A percentile compares a stretch with the other conserved stretches of the same genome.
phyloP scores from a whole-genome alignment of 108 stramenopile species.

The Nitzschia inconspicua region DNA sequence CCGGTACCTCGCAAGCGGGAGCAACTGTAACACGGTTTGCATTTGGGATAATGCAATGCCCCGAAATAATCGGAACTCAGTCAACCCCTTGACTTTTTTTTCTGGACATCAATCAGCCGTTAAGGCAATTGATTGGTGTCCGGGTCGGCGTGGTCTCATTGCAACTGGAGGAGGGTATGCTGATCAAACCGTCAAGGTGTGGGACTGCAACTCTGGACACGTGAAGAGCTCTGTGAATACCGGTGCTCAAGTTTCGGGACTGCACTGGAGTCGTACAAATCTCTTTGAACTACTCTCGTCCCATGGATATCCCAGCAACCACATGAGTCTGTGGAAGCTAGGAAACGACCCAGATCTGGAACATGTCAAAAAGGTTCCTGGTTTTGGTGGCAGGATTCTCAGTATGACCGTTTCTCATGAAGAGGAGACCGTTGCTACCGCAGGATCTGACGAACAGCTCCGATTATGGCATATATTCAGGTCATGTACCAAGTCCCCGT shows the following conservation, averaged over 20 bases:
- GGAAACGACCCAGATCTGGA: conserved; percentile 67
- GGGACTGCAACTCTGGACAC: conserved; percentile 78
- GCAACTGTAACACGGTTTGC: neutral
- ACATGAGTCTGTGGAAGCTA: conserved; percentile 91
- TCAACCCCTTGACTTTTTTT: conserved; percentile 42
- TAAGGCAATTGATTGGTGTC: conserved; percentile 94
- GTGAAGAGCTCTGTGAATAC: conserved; percentile 86
- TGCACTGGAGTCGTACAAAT: conserved; percentile 77
- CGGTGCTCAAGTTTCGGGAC: conserved; percentile 85
- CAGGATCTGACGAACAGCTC: conserved; percentile 89
- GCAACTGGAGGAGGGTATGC: conserved; percentile 92
- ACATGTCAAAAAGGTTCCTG: conserved; percentile 80
- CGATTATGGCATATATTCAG: conserved; percentile 88
- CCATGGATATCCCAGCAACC: conserved; percentile 85
- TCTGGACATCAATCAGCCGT: conserved; percentile 89
- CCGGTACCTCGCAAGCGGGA: conserved; percentile 2
- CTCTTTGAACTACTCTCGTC: conserved; percentile 85
- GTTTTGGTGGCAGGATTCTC: conserved; percentile 80
- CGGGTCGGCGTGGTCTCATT: conserved; percentile 82
- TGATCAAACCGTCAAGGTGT: conserved; percentile 93
- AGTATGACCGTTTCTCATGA: conserved; percentile 86
- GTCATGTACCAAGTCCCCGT: too few species aligned
- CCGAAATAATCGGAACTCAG: neutral
- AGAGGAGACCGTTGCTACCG: conserved; percentile 77
- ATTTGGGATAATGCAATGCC: conserved; percentile 4